A percentile compares a stretch with the other conserved stretches of the same genome.
phyloP scores from a whole-genome alignment of 768 basidiomycete species.

The Trametopsis cervina region DNA sequence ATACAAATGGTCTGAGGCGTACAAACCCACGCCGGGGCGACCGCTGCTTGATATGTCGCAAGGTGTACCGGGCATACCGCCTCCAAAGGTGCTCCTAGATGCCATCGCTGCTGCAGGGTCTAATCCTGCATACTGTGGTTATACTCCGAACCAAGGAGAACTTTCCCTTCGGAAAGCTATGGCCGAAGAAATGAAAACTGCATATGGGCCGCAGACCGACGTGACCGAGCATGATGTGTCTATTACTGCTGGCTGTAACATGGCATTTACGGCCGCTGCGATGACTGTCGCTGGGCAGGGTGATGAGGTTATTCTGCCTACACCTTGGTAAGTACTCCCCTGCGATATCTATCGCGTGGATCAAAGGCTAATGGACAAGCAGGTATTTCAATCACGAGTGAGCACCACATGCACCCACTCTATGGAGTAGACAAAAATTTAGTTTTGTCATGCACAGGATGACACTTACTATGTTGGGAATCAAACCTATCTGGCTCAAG shows the following conservation, averaged over 20 bases:
- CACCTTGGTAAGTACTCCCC: constrained; percentile 47
- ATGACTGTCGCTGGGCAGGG: constrained; percentile 64
- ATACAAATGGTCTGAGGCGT: constrained; percentile 47
- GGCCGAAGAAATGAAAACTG: constrained; percentile 50
- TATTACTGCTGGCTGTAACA: constrained; percentile 65
- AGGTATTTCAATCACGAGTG: constrained; percentile 69
- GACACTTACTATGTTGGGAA: constrained; percentile 56
- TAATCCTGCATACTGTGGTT: constrained; percentile 42
- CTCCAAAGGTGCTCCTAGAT: constrained; percentile 37
- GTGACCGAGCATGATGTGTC: constrained; percentile 52
- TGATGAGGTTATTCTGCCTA: constrained; percentile 65
- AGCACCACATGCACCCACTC: constrained; percentile 11
- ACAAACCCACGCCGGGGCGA: constrained; percentile 31
- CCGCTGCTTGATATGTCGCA: constrained; percentile 71
- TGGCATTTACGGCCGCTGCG: constrained; percentile 57
- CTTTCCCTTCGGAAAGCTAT: constrained; percentile 41
- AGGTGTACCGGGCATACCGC: constrained; percentile 64
- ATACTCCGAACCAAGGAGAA: constrained; percentile 57
- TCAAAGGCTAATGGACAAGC: background rate
- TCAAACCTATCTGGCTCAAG: constrained; percentile 49
- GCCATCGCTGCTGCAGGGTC: constrained; percentile 40
- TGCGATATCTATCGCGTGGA: background rate
- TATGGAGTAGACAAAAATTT: constrained; percentile 1
- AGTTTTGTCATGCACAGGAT: constrained; percentile 37
- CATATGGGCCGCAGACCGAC: constrained; percentile 47